A percentile compares a stretch with the other conserved stretches of the same genome.
Evolutionary conservation across 768 basidiomycete genomes (phyloP).

Genomic region (Mycena belliarum): DNA sequence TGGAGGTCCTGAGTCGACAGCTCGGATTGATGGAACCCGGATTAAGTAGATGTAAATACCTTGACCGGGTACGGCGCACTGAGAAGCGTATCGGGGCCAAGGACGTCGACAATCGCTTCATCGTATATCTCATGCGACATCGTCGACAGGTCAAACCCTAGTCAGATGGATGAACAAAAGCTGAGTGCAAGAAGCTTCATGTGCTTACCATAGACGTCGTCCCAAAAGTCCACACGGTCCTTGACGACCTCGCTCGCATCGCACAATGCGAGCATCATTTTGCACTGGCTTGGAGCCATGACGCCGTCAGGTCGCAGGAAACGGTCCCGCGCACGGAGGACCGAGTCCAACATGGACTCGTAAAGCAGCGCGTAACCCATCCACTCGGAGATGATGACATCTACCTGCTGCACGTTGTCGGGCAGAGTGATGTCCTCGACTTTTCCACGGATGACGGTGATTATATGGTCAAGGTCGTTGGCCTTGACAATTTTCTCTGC

Average conservation of each 20-base stretch:
- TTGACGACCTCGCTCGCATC: conserved; percentile 74
- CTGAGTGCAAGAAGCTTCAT: not conserved
- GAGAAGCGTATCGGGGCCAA: conserved; percentile 62
- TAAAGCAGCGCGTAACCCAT: conserved; percentile 93
- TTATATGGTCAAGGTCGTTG: conserved; percentile 71
- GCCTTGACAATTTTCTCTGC: conserved; percentile 76
- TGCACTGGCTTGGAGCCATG: conserved; percentile 89
- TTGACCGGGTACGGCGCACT: conserved; percentile 68
- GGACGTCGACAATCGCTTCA: conserved; percentile 84
- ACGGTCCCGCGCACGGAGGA: conserved; percentile 83
- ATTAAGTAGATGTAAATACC: conserved; percentile 37
- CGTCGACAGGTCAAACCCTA: conserved; percentile 85
- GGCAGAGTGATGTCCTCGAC: conserved; percentile 86
- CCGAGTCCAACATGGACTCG: conserved; percentile 97
- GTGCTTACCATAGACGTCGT: conserved; percentile 80
- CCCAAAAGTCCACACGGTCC: conserved; percentile 89
- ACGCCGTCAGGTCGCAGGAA: conserved; percentile 78
- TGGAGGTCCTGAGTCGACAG: conserved; percentile 66
- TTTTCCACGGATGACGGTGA: conserved; percentile 89
- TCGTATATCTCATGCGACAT: conserved; percentile 78
- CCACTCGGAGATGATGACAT: conserved; percentile 97
- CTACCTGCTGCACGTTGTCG: conserved; percentile 72
- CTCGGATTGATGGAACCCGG: not conserved
- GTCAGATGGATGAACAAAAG: not conserved
- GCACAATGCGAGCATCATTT: conserved; percentile 82